phyloP scores from a whole-genome alignment of 371 early-diverging fungal genomes.

The Zychaea mexicana region DNA sequence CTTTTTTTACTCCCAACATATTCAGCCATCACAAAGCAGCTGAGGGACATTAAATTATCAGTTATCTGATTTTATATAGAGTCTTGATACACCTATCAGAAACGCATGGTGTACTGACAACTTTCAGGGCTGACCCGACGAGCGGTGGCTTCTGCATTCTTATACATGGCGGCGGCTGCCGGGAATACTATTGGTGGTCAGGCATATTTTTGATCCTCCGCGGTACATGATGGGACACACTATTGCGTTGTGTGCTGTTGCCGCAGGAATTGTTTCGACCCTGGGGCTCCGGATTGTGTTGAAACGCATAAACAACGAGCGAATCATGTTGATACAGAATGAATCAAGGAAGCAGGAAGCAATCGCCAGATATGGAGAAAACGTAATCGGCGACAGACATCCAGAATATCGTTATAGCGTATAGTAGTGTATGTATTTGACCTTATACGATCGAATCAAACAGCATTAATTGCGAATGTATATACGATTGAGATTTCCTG shows the following conservation, averaged over 20 bases:
- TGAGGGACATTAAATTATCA: too few species aligned
- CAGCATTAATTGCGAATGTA: too few species aligned
- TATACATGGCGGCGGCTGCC: slow-evolving; percentile 27
- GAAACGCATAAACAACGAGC: slow-evolving; percentile 7
- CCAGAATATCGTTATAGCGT: slow-evolving; percentile 1
- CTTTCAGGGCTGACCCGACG: slow-evolving; percentile 35
- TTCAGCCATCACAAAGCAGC: too few species aligned
- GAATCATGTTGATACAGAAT: not conserved
- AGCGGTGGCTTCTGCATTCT: slow-evolving; percentile 32
- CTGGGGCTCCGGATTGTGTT: slow-evolving; percentile 4
- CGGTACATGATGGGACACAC: not conserved
- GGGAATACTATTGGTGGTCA: slow-evolving; percentile 38
- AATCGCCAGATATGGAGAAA: not conserved
- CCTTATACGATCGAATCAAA: too few species aligned
- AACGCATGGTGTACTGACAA: not conserved
- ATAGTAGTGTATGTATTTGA: too few species aligned
- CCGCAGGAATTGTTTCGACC: not conserved
- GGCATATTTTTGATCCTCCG: slow-evolving; percentile 20
- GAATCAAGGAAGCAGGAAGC: not conserved
- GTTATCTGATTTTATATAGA: not conserved
- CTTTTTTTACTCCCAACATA: too few species aligned
- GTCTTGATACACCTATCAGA: not conserved
- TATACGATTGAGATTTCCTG: too few species aligned
- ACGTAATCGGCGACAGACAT: not conserved
- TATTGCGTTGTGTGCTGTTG: not conserved